phyloP scores from a whole-genome alignment of 2,329 filamentous ascomycete genomes.

The Endoconidiophora polonica region DNA sequence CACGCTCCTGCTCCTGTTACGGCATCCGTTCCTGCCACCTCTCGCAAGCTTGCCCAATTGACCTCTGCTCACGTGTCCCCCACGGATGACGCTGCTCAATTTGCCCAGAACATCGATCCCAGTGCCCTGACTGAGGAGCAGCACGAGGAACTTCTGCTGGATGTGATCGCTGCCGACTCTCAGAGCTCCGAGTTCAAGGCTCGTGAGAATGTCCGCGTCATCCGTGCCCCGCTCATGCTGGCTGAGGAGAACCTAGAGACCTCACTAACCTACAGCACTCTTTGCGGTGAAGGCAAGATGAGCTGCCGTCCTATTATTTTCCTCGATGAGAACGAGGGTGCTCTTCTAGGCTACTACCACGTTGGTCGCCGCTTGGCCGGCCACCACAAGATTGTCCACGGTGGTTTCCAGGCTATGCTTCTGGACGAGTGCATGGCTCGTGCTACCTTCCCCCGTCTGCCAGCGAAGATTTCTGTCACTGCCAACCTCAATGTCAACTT shows the following conservation, averaged over 20 bases:
- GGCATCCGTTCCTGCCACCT: not conserved
- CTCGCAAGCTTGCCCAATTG: slow-evolving; percentile 9
- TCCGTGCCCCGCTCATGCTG: slow-evolving; percentile 12
- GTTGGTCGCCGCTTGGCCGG: slow-evolving; percentile 68
- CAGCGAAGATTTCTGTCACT: slow-evolving; percentile 72
- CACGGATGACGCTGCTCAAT: slow-evolving; percentile 2
- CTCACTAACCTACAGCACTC: slow-evolving; percentile 9
- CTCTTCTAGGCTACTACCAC: slow-evolving; percentile 12
- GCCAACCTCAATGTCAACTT: slow-evolving; percentile 76
- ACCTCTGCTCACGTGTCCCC: slow-evolving; percentile 6
- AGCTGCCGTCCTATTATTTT: slow-evolving; percentile 12
- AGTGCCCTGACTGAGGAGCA: slow-evolving; percentile 5
- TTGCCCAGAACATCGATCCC: slow-evolving; percentile 7
- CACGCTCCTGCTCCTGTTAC: not conserved
- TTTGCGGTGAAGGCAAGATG: slow-evolving; percentile 11
- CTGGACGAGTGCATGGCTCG: slow-evolving; percentile 79
- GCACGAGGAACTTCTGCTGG: slow-evolving; percentile 11
- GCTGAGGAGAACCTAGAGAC: slow-evolving; percentile 11
- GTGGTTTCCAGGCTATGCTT: slow-evolving; percentile 79
- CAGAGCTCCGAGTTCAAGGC: slow-evolving; percentile 8
- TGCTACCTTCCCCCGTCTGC: slow-evolving; percentile 76
- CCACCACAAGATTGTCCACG: slow-evolving; percentile 80
- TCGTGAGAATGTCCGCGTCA: slow-evolving; percentile 9
- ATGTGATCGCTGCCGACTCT: slow-evolving; percentile 11
- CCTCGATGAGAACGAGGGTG: slow-evolving; percentile 11